Conservation (phyloP, 148 eudicot genomes). For the Camellia lanceoleosa region DNA sequence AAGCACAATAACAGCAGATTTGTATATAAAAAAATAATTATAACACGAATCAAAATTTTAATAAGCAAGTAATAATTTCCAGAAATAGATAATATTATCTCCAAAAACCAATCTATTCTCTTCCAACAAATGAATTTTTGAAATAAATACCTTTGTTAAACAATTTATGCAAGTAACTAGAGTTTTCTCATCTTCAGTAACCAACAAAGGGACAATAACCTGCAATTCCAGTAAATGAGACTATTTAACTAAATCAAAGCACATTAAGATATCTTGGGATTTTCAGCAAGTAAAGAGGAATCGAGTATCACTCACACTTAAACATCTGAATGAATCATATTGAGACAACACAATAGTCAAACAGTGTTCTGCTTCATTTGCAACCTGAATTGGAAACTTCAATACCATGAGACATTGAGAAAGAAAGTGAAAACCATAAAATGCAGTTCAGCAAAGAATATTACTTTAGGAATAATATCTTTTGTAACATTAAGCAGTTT, state of each 20-base stretch:
- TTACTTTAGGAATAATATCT: constrained; percentile 65
- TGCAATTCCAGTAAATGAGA: constrained; percentile 31
- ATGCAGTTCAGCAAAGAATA: neutral
- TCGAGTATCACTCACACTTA: constrained; percentile 52
- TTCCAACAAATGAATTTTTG: neutral
- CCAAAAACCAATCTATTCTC: neutral
- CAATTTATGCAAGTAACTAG: constrained; percentile 86
- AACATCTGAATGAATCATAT: constrained; percentile 74
- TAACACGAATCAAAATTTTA: neutral
- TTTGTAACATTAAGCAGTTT: constrained; percentile 76
- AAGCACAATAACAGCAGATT: neutral
- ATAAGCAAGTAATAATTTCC: neutral
- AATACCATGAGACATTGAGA: constrained; percentile 5
- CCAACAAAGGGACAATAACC: constrained; percentile 85
- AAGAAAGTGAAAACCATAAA: constrained; percentile 3
- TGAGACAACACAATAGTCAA: constrained; percentile 67
- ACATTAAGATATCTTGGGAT: neutral
- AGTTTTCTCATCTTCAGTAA: constrained; percentile 86
- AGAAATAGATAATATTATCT: neutral
- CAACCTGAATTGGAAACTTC: constrained; percentile 40
- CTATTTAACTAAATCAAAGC: neutral
- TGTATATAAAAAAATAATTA: neutral
- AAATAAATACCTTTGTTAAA: constrained; percentile 74
- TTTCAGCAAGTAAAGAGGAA: neutral
- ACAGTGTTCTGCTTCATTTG: constrained; percentile 77